A percentile compares a stretch with the other conserved stretches of the same genome.
Evolutionary conservation across 192 early-diverging fungal genomes (phyloP).

Genomic region (Gigaspora rosea): DNA sequence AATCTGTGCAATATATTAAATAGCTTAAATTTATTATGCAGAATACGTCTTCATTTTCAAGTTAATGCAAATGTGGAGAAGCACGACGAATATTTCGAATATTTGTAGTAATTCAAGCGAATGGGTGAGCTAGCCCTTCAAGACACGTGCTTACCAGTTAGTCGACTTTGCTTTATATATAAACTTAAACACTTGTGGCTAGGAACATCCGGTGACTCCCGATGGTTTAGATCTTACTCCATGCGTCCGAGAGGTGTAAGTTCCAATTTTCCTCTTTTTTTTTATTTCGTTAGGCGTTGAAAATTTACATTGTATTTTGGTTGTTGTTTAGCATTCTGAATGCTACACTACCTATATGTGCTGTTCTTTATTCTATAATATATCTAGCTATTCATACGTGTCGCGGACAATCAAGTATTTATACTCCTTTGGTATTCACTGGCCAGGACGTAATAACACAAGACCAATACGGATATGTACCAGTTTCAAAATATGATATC

Average conservation of each 20-base stretch:
- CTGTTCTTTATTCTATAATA: conserved; percentile 11
- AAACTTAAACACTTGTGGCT: conserved; percentile 6
- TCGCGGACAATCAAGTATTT: background rate
- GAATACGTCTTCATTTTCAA: background rate
- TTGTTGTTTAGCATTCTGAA: conserved; percentile 25
- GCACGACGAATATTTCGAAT: background rate
- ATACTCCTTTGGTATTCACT: background rate
- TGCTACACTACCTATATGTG: background rate
- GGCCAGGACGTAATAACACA: background rate
- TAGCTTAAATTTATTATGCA: too few relatives aligned
- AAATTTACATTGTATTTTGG: background rate
- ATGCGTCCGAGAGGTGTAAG: conserved; percentile 32
- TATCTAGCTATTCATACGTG: background rate
- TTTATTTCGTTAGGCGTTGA: background rate
- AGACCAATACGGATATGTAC: conserved; percentile 8
- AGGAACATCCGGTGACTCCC: conserved; percentile 15
- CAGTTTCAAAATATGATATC: conserved; percentile 30
- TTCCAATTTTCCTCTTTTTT: background rate
- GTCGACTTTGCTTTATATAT: background rate
- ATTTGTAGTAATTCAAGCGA: conserved; percentile 20
- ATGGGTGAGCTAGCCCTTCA: conserved; percentile 29
- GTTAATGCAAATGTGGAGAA: conserved; percentile 15
- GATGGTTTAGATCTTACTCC: conserved; percentile 27
- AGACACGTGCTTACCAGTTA: background rate
- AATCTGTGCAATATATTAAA: too few relatives aligned